Conservation (phyloP, 2,329 filamentous ascomycete species). For the Xylariaceae sp. region DNA sequence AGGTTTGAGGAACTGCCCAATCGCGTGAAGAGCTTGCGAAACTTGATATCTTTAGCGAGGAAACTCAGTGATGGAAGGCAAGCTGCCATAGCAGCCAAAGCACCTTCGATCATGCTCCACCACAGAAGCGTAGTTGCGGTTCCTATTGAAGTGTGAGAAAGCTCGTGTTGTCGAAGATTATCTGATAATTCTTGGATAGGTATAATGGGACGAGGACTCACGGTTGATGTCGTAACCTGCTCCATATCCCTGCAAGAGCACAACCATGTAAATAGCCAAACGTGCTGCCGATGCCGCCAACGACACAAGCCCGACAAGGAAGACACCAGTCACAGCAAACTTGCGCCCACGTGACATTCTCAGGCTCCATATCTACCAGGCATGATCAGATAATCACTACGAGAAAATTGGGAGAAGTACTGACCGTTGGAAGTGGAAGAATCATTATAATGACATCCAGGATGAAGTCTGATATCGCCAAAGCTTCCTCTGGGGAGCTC, state of each 20-base stretch:
- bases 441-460: slow-evolving; percentile 7
- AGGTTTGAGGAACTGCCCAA: no score
- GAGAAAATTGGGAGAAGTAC: neutral
- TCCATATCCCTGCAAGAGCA: neutral
- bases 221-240: slow-evolving; percentile 1
- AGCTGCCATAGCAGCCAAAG: neutral
- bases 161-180: neutral
- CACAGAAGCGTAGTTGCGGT: neutral
- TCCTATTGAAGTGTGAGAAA: neutral
- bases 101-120: neutral
- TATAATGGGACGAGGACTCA: no score
- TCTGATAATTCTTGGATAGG: no score
- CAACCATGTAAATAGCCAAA: neutral
- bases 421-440: slow-evolving; percentile 1
- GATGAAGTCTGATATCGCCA: slow-evolving; percentile 50
- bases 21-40: neutral
- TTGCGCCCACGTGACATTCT: slow-evolving; percentile 3
- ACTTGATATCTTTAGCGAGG: neutral
- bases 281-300: neutral
- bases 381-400: neutral
- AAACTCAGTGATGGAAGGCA: slow-evolving; percentile 1
- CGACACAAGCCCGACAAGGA: slow-evolving; percentile 7
- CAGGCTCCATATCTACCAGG: neutral
- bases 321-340: slow-evolving; percentile 4
- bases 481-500: slow-evolving; percentile 42